Evolutionary conservation across 1,139 yeast genomes (phyloP).

Genomic region (Kazachstania sp.): DNA sequence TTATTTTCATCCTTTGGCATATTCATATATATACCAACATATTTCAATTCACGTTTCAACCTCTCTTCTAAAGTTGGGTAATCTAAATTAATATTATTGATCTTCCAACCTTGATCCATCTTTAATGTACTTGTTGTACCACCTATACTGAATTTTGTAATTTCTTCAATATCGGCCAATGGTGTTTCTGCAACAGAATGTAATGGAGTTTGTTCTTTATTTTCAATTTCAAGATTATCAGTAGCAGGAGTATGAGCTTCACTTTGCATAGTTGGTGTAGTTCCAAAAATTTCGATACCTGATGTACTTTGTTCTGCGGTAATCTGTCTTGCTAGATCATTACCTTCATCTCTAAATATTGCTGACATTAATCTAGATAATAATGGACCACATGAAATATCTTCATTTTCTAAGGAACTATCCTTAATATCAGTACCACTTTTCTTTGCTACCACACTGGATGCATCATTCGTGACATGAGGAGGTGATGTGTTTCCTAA

Average conservation of each 20-base stretch:
- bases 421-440: conserved; percentile 53
- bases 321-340: conserved; percentile 6
- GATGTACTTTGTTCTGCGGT: background rate
- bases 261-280: background rate
- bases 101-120: conserved; percentile 42
- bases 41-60: conserved; percentile 74
- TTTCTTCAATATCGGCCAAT: conserved; percentile 10
- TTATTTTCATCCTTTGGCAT: conserved; percentile 33
- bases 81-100: conserved; percentile 46
- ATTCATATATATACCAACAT: conserved; percentile 84
- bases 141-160: conserved; percentile 7
- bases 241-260: conserved; percentile 11
- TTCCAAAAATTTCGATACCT: background rate
- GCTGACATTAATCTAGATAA: conserved; percentile 82
- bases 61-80: conserved; percentile 81
- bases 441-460: conserved; percentile 49
- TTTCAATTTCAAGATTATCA: conserved; percentile 5
- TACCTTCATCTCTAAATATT: conserved; percentile 34
- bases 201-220: conserved; percentile 15
- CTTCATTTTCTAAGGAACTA: conserved; percentile 58
- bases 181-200: conserved; percentile 14
- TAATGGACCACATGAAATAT: conserved; percentile 84
- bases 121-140: conserved; percentile 35
- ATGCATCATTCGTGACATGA: conserved; percentile 27
- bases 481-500: conserved; percentile 34